These are phyloP conservation scores for Platanthera zijinensis DNA, from an alignment of 106 monocot species.

Conservation along the genomic window DNA sequence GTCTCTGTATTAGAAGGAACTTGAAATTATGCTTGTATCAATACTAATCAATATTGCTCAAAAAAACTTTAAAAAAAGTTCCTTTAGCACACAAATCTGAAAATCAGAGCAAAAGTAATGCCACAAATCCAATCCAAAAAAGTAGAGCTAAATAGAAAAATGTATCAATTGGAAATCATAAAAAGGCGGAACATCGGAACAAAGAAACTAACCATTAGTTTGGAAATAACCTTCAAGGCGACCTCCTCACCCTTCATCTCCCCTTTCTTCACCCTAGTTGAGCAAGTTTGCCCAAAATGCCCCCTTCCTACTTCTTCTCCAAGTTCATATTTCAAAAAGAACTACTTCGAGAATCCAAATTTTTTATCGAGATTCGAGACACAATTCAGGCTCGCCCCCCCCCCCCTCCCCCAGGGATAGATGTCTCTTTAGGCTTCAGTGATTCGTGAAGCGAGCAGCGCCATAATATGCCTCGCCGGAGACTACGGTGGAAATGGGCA, in stretches of 20 bases:
- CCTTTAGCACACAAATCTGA: no score
- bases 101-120: no score
- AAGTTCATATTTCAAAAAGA: slow-evolving; percentile 59
- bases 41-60: no score
- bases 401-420: slow-evolving; percentile 68
- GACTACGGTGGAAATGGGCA: slow-evolving; percentile 68
- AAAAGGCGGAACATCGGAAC: not conserved
- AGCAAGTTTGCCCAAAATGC: slow-evolving; percentile 83
- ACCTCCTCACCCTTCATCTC: slow-evolving; percentile 75
- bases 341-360: slow-evolving; percentile 70
- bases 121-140: no score
- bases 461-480: slow-evolving; percentile 83
- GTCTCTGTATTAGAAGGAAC: no score
- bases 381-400: slow-evolving; percentile 41
- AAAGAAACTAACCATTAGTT: slow-evolving; percentile 44
- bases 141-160: no score
- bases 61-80: no score
- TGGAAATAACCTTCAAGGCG: slow-evolving; percentile 82
- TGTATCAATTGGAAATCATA: no score
- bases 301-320: slow-evolving; percentile 70
- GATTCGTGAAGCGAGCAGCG: slow-evolving; percentile 63
- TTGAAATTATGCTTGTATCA: no score
- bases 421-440: slow-evolving; percentile 48
- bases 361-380: slow-evolving; percentile 35
- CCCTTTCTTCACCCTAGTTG: slow-evolving; percentile 66